Evolutionary conservation across 2,329 filamentous ascomycete species (phyloP).

Genomic region (Fusarium robinianum): DNA sequence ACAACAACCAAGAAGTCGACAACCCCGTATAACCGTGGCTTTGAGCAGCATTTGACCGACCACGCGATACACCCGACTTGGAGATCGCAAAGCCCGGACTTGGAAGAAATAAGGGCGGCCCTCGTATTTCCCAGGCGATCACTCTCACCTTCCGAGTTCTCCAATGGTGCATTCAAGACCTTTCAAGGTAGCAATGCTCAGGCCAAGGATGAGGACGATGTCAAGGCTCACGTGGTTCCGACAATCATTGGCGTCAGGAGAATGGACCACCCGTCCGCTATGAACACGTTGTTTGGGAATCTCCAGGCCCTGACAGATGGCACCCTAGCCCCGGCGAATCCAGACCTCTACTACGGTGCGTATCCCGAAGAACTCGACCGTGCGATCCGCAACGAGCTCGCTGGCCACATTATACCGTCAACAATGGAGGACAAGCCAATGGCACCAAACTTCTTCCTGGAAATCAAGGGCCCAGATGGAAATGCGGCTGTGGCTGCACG

Average conservation of each 20-base stretch:
- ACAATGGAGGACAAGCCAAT: slow-evolving; percentile 38
- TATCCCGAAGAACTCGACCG: slow-evolving; percentile 32
- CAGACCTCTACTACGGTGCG: slow-evolving; percentile 42
- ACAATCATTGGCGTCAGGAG: slow-evolving; percentile 33
- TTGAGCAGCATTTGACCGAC: slow-evolving; percentile 46
- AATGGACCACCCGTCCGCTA: slow-evolving; percentile 5
- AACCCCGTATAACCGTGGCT: slow-evolving; percentile 39
- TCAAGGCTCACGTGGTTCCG: slow-evolving; percentile 41
- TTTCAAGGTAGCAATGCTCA: slow-evolving; percentile 37
- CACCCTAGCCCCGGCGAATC: slow-evolving; percentile 35
- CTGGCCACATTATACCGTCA: slow-evolving; percentile 39
- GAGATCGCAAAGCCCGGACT: slow-evolving; percentile 39
- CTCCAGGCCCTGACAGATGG: slow-evolving; percentile 43
- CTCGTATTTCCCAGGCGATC: slow-evolving; percentile 38
- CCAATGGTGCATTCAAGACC: slow-evolving; percentile 34
- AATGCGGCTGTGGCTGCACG: slow-evolving; percentile 36
- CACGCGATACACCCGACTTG: slow-evolving; percentile 37
- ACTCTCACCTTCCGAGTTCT: slow-evolving; percentile 44
- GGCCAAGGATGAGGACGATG: slow-evolving; percentile 43
- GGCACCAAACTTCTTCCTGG: slow-evolving; percentile 49
- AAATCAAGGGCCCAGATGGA: slow-evolving; percentile 44
- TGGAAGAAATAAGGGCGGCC: slow-evolving; percentile 37
- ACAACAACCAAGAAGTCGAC: slow-evolving; percentile 23
- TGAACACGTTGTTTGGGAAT: slow-evolving; percentile 41
- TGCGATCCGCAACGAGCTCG: slow-evolving; percentile 32